These are phyloP conservation scores for Sclerotinia nivalis DNA, from an alignment of 2,329 filamentous ascomycete species.

Conservation along the genomic window DNA sequence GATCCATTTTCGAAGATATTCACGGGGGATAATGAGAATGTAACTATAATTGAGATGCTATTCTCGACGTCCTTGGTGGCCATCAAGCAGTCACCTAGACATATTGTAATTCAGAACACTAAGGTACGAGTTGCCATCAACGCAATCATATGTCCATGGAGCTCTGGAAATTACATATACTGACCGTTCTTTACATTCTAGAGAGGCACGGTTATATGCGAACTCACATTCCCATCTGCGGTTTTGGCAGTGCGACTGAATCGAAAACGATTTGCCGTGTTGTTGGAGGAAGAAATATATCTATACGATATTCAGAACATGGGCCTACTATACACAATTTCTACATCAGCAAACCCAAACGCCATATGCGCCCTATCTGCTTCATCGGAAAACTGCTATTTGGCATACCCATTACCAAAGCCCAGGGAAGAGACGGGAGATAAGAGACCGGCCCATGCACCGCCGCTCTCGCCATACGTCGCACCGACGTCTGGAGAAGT, in stretches of 20 bases:
- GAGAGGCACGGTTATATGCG: constrained; percentile 84
- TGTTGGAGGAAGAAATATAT: constrained; percentile 95
- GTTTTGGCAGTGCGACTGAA: constrained; percentile 93
- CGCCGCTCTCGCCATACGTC: constrained; percentile 75
- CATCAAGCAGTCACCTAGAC: constrained; percentile 84
- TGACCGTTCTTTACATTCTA: constrained; percentile 23
- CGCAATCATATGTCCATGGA: background rate
- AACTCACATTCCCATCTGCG: constrained; percentile 96
- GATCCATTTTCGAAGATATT: constrained; percentile 95
- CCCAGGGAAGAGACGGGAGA: constrained; percentile 61
- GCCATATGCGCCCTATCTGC: constrained; percentile 92
- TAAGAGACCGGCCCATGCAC: constrained; percentile 74
- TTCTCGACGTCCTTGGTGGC: constrained; percentile 97
- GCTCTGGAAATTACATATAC: background rate
- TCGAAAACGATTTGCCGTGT: constrained; percentile 87
- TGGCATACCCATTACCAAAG: constrained; percentile 87
- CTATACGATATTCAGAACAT: constrained; percentile 99
- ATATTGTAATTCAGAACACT: constrained; percentile 95
- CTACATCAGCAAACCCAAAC: constrained; percentile 88
- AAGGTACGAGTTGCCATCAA: constrained; percentile 61
- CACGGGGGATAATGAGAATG: constrained; percentile 91
- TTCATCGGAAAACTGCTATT: constrained; percentile 92
- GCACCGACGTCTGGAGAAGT: constrained; percentile 88
- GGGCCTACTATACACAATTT: constrained; percentile 88
- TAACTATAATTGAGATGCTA: constrained; percentile 96